Evolutionary conservation across 371 early-diverging fungal genomes (phyloP), one percentile per base, ranked within the genome.

Genomic region (Apophysomyces elegans): DNA sequence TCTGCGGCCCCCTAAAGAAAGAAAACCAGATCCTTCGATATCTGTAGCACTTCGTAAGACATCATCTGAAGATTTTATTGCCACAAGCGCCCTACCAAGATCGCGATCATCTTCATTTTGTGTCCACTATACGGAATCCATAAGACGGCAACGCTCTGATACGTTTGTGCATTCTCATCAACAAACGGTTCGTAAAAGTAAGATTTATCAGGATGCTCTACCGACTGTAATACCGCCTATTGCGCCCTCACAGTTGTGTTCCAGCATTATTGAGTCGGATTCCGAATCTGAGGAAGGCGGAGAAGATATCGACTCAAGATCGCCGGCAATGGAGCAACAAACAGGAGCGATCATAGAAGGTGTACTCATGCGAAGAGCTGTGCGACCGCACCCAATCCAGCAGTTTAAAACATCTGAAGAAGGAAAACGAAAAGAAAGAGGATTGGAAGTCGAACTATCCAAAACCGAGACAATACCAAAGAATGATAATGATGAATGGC

Each of bases 121-220:
- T 26, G 56, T 66, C 43, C 62, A 45, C 41, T 57, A 45, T 62
- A 62, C 59, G 38, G 61, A 64, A 39, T 65, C 54, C 38, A 66
- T 68, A 58, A 70, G 67, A 26, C 67, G 67, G 36, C 76, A 69
- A 58, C 72, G 64, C 58, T 72, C 72, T 7, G 72, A 72, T 32
- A 64, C 65, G 11, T 72, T 72, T 65, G 63, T 72, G n/a, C 63
- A 63, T 38, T 38, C 56, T 37, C 46, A 54, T n/a, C 50, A 56
- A 38, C 39, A 39, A 50, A 39, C 18, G 2, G 56, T 26, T 11
- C 54, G 47, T 11, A 36, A 54, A 21, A 36, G 41, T 36, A 36
- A 39, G 37, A 56, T 47, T 4, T 50, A 62, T 47, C 50, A 63
- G 18, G 21, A 63, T 56, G 8, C 54, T 50, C 54, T 37, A 16